Evolutionary conservation across 495 filamentous ascomycete genomes (phyloP).

Genomic region (Aspergillus hancockii): DNA sequence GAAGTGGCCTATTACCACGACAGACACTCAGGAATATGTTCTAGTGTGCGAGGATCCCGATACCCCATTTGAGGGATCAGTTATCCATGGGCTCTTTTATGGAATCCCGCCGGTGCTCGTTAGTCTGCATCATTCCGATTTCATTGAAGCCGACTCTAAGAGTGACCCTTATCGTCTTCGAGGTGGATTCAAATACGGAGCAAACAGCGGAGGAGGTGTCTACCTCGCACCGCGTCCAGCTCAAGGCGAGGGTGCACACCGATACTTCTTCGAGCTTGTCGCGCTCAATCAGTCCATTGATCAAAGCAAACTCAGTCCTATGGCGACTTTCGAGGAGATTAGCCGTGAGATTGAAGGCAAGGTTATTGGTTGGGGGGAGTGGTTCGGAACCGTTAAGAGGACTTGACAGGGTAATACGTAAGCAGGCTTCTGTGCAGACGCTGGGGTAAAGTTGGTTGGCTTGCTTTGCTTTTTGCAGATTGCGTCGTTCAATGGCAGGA

Average conservation of each 20-base stretch:
- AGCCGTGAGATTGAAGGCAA: constrained; percentile 43
- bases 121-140: constrained; percentile 38
- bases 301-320: constrained; percentile 27
- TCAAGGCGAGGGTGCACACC: constrained; percentile 48
- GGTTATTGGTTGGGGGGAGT: constrained; percentile 52
- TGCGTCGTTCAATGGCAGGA: background rate
- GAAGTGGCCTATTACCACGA: constrained; percentile 38
- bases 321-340: constrained; percentile 41
- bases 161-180: constrained; percentile 28
- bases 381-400: constrained; percentile 51
- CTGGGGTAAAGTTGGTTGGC: background rate
- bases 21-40: constrained; percentile 46
- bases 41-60: constrained; percentile 54
- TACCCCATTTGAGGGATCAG: constrained; percentile 45
- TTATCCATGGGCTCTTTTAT: constrained; percentile 49
- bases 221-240: constrained; percentile 45
- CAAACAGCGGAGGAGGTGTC: constrained; percentile 35
- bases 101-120: constrained; percentile 41
- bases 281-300: constrained; percentile 44
- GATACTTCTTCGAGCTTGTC: constrained; percentile 53
- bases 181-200: constrained; percentile 50
- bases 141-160: constrained; percentile 27
- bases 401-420: constrained; percentile 18
- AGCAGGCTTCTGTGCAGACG: background rate
- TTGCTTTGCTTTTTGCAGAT: constrained; percentile 3